Base-by-base conservation (phyloP, 371 early-diverging fungal genomes). In the Syncephalis plumigaleata region DNA sequence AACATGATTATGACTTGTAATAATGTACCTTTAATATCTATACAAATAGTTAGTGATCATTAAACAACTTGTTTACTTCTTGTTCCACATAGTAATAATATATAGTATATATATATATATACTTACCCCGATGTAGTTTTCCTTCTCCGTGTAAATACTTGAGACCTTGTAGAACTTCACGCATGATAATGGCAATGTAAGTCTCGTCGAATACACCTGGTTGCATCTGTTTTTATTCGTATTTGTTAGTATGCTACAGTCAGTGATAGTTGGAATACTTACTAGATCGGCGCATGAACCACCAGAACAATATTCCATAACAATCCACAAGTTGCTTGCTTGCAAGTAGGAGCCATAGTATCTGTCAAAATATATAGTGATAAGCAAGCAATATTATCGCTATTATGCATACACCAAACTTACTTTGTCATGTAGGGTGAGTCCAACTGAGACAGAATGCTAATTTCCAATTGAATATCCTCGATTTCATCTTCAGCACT, bases 401-500 rank as follows among this genome's bases (percentile, higher is more conserved):
- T 16, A 24, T 27, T 21, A 18, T 16, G n/a, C 20, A 21, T 31
- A 46, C 16, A 3, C 4, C 2, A 13, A 42, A 18, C 18, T 18
- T 80, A 86, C 81, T 83, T 85, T 50, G 91, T 92, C 36, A 94
- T 86, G 60, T 78, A 81, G 26, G 72, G 75, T 8, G 91, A 89
- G 55, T 92, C 87, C 45, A 92, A 66, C 55, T 93, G 94, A n/a
- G 91, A 85, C 16, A 97, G 69, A 47, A 97, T 91, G 44, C 75
- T 77, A 59, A 95, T 97, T 58, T 97, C 98, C 59, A 87, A 87
- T 57, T 90, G 91, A 57, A 97, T 93, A 65, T 95, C 98, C 52
- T 93, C 94, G 53, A 95, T 92, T 55, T 97, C 94, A 55, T 95
- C 95, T 59, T 95, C 96, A 22, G 91, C 88, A 53, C 80, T 76